Conservation (phyloP, 2,329 filamentous ascomycete genomes). For the Cryphonectria naterciae region DNA sequence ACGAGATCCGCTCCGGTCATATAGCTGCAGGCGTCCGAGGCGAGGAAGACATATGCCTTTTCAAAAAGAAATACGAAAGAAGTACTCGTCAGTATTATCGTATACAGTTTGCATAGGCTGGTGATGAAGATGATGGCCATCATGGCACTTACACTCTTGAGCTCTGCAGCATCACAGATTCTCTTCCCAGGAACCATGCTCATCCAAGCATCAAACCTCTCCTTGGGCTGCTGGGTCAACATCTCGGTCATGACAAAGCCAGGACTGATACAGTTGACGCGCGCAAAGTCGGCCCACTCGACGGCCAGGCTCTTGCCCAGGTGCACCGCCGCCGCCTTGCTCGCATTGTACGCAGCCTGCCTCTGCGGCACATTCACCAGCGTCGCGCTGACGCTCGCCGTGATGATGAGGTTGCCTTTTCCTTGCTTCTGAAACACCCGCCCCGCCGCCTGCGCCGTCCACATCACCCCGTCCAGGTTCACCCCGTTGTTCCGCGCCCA, state of each 20-base stretch:
- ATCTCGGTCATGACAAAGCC: constrained; percentile 30
- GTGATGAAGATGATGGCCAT: neutral
- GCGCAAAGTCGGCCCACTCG: constrained; percentile 17
- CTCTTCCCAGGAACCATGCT: constrained; percentile 31
- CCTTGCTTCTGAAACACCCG: constrained; percentile 36
- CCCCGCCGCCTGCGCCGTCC: constrained; percentile 34
- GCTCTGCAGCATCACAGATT: constrained; percentile 29
- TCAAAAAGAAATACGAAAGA: neutral
- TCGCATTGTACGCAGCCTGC: constrained; percentile 19
- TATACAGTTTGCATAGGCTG: no score
- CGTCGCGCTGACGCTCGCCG: constrained; percentile 31
- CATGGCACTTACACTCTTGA: constrained; percentile 29
- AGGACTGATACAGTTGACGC: constrained; percentile 32
- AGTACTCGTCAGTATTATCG: no score
- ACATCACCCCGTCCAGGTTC: constrained; percentile 38
- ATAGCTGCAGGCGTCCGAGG: constrained; percentile 51
- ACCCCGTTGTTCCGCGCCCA: constrained; percentile 35
- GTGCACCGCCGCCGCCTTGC: constrained; percentile 24
- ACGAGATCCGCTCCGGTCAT: constrained; percentile 52
- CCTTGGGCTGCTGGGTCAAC: constrained; percentile 30
- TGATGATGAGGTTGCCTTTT: constrained; percentile 36
- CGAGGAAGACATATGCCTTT: constrained; percentile 52
- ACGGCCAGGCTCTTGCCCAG: constrained; percentile 24
- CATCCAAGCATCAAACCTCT: constrained; percentile 30
- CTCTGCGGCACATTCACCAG: constrained; percentile 31